phyloP scores from a whole-genome alignment of 2,329 filamentous ascomycete species.

The Lachnellula cervina region DNA sequence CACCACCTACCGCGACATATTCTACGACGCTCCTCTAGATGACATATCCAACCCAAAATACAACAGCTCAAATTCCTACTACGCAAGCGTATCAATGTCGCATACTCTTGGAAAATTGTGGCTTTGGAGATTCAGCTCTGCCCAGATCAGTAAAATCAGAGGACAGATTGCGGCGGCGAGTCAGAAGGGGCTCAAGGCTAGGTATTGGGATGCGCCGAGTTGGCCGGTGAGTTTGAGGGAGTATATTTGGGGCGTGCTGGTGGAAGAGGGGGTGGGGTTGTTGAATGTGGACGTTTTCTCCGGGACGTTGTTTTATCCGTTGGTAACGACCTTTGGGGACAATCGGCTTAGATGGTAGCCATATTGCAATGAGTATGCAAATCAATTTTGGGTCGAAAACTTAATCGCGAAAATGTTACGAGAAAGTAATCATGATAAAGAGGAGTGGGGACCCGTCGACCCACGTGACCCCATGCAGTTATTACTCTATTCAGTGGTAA shows the following conservation, averaged over 20 bases:
- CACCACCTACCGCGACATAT: slow-evolving; percentile 51
- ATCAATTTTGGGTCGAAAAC: too few species aligned
- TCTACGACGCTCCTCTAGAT: slow-evolving; percentile 59
- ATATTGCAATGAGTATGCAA: too few species aligned
- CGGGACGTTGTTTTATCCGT: too few species aligned
- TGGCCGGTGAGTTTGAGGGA: too few species aligned
- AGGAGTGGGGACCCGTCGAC: too few species aligned
- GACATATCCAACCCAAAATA: slow-evolving; percentile 30
- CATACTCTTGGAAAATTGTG: slow-evolving; percentile 33
- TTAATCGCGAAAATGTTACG: too few species aligned
- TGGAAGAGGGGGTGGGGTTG: too few species aligned
- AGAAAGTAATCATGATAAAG: too few species aligned
- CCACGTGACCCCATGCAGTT: too few species aligned
- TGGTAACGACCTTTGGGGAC: not conserved
- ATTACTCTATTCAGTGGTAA: too few species aligned
- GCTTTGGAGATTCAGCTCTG: slow-evolving; percentile 40
- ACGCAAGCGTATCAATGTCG: slow-evolving; percentile 55
- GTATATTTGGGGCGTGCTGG: too few species aligned
- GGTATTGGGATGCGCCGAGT: slow-evolving; percentile 56
- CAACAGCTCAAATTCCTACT: slow-evolving; percentile 54
- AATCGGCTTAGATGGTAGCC: not conserved
- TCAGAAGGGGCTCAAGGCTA: slow-evolving; percentile 44
- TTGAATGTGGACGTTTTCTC: too few species aligned
- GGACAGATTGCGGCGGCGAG: slow-evolving; percentile 42
- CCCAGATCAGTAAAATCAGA: slow-evolving; percentile 38